Conservation (phyloP, 2,329 filamentous ascomycete species). For the Penicillium olsonii region DNA sequence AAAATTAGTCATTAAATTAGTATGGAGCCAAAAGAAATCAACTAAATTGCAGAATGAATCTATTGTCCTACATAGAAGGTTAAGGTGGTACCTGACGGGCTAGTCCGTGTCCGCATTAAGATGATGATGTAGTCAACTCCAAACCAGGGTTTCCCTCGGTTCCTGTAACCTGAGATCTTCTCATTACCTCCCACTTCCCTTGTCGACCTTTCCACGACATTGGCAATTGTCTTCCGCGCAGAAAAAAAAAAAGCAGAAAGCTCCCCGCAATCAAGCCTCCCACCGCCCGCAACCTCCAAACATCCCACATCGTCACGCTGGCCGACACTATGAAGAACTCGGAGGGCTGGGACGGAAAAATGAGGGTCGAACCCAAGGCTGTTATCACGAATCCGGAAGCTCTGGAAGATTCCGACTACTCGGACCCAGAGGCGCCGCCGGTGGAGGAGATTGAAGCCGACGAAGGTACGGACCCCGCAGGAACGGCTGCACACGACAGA, state of each 20-base stretch:
- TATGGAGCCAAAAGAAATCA: slow-evolving; percentile 6
- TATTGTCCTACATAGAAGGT: no score
- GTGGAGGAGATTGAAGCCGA: slow-evolving; percentile 78
- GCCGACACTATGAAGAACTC: slow-evolving; percentile 40
- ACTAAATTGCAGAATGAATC: neutral
- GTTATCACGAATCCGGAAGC: slow-evolving; percentile 76
- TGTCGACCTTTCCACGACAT: neutral
- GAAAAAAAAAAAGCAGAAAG: slow-evolving; percentile 9
- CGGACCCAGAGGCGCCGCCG: slow-evolving; percentile 66
- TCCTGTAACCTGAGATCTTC: neutral
- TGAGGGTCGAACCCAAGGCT: slow-evolving; percentile 65
- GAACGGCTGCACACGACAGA: neutral
- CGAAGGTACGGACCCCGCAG: slow-evolving; percentile 59
- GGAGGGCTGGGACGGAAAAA: slow-evolving; percentile 50
- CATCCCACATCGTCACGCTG: slow-evolving; percentile 8
- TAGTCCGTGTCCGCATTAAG: slow-evolving; percentile 17
- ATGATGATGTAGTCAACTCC: slow-evolving; percentile 16
- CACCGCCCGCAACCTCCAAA: slow-evolving; percentile 17
- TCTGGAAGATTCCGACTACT: slow-evolving; percentile 81
- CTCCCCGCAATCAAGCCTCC: slow-evolving; percentile 28
- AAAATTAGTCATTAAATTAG: slow-evolving; percentile 18
- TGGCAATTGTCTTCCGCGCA: neutral
- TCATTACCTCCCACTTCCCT: neutral
- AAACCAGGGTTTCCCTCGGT: slow-evolving; percentile 8
- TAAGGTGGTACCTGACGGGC: neutral